These are phyloP conservation scores for Termitomyces sp. DNA, from an alignment of 768 basidiomycete species.

Conservation along the genomic window DNA sequence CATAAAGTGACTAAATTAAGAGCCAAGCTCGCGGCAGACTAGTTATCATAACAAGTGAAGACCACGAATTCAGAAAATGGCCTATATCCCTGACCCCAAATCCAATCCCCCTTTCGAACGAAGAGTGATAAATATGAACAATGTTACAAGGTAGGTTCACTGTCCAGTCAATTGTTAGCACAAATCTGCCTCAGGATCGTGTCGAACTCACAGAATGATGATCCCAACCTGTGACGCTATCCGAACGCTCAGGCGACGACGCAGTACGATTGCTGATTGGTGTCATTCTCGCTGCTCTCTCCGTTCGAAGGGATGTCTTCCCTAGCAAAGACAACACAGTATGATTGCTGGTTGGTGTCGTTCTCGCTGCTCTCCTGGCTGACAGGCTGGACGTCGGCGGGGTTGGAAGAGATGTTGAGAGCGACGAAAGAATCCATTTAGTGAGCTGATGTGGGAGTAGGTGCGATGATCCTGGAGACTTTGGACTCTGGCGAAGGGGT, in stretches of 20 bases:
- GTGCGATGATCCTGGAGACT: not conserved
- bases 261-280: not conserved
- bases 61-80: not conserved
- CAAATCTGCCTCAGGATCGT: not conserved
- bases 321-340: too few species aligned
- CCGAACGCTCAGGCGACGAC: too few species aligned
- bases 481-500: not conserved
- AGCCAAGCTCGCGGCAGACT: too few species aligned
- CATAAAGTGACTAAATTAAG: too few species aligned
- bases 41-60: too few species aligned
- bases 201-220: not conserved
- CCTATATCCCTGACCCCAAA: not conserved
- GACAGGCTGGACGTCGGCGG: not conserved
- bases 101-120: not conserved
- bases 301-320: too few species aligned
- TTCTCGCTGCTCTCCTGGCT: not conserved
- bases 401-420: not conserved
- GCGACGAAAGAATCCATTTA: slow-evolving; percentile 4
- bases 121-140: not conserved
- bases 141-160: not conserved
- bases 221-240: not conserved
- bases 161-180: not conserved
- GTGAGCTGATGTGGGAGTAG: not conserved
- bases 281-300: not conserved
- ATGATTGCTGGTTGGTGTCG: not conserved